These are phyloP conservation scores for Emydomyces testavorans DNA, from an alignment of 2,329 filamentous ascomycete genomes.

Conservation along the genomic window DNA sequence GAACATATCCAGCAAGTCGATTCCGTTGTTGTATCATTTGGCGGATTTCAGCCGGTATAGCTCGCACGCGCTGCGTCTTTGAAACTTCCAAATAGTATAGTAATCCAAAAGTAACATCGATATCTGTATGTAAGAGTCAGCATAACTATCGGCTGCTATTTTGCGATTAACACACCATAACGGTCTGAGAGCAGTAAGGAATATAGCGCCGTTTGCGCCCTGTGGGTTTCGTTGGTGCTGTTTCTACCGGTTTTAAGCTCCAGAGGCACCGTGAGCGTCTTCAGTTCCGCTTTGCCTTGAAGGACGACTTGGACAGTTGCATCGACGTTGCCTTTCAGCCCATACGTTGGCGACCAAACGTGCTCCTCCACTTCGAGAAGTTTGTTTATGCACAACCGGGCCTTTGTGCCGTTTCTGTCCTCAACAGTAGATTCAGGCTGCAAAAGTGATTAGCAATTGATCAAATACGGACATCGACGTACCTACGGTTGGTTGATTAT, in stretches of 20 bases:
- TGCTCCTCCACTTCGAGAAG: conserved; percentile 94
- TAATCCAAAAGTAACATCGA: conserved; percentile 79
- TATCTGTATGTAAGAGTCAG: conserved; percentile 42
- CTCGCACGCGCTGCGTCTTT: conserved; percentile 71
- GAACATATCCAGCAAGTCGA: conserved; percentile 70
- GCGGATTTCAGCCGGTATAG: conserved; percentile 73
- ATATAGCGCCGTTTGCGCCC: conserved; percentile 89
- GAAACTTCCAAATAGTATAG: conserved; percentile 93
- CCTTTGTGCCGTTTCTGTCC: conserved; percentile 63
- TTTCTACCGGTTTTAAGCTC: conserved; percentile 90
- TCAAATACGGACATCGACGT: neutral
- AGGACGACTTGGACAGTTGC: conserved; percentile 85
- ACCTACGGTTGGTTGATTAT: conserved; percentile 54
- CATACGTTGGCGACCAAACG: conserved; percentile 96
- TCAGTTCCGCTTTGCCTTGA: conserved; percentile 53
- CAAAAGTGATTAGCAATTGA: neutral
- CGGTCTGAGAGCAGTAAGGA: conserved; percentile 85
- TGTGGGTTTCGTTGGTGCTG: conserved; percentile 65
- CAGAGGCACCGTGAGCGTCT: conserved; percentile 74
- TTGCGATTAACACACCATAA: conserved; percentile 47
- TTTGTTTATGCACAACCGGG: conserved; percentile 79
- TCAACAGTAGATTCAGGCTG: conserved; percentile 61
- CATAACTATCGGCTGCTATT: neutral
- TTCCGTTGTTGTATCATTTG: conserved; percentile 98
- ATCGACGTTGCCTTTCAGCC: conserved; percentile 94